A percentile compares a stretch with the other conserved stretches of the same genome.
These are phyloP conservation scores for Penicillium vulpinum DNA, from an alignment of 2,329 filamentous ascomycete genomes.

Conservation along the genomic window DNA sequence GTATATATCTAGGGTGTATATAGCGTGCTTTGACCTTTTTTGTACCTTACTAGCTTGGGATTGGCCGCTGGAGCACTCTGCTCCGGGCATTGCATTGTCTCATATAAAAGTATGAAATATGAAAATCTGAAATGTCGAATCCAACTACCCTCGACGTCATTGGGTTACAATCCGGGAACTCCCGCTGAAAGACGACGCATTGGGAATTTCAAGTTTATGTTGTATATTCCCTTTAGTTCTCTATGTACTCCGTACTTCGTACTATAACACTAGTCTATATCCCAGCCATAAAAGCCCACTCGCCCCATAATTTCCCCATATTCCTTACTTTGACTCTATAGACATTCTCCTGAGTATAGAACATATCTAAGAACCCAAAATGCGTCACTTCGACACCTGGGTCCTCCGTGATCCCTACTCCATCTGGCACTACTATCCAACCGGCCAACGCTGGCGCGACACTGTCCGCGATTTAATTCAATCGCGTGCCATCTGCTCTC, in stretches of 20 bases:
- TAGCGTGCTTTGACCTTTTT: neutral
- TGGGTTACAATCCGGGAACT: neutral
- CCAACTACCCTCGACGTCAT: neutral
- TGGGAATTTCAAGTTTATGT: too few species aligned
- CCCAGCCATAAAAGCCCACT: slow-evolving; percentile 8
- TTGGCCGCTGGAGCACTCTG: slow-evolving; percentile 19
- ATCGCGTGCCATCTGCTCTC: slow-evolving; percentile 37
- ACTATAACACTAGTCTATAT: too few species aligned
- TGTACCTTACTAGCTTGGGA: too few species aligned
- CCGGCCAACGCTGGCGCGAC: slow-evolving; percentile 38
- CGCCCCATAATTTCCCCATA: slow-evolving; percentile 15
- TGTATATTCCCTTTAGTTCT: too few species aligned
- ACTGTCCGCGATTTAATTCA: slow-evolving; percentile 38
- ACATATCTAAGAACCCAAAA: too few species aligned
- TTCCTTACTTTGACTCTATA: neutral
- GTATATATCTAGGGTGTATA: neutral
- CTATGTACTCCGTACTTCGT: too few species aligned
- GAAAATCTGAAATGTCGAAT: neutral
- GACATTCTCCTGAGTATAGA: too few species aligned
- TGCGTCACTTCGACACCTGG: slow-evolving; percentile 44
- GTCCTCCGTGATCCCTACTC: slow-evolving; percentile 42
- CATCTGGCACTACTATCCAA: slow-evolving; percentile 42
- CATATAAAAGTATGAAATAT: too few species aligned
- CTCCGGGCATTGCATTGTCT: neutral
- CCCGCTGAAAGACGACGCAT: too few species aligned